Percentiles rank a stretch among this genome's conserved stretches.
These are phyloP conservation scores for Skeletonema tropicum DNA, from an alignment of 108 stramenopile species.

Conservation along the genomic window DNA sequence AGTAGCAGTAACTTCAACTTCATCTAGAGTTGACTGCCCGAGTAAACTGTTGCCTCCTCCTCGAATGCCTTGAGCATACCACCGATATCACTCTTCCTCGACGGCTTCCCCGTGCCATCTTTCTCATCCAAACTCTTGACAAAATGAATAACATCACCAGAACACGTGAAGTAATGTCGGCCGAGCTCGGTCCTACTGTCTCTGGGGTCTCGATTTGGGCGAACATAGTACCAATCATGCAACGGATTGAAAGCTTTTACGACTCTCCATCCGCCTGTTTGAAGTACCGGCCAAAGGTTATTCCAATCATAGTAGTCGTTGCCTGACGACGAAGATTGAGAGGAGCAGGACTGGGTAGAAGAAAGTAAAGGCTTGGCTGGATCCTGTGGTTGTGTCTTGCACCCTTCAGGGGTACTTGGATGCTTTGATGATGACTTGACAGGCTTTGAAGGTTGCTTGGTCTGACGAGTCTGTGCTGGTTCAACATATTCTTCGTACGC, in stretches of 20 bases:
- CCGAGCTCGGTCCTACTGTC: slow-evolving; percentile 23
- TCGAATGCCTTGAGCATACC: slow-evolving; percentile 20
- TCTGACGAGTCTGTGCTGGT: background rate
- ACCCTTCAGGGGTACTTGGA: slow-evolving; percentile 21
- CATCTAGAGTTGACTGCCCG: background rate
- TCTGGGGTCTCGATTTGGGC: slow-evolving; percentile 32
- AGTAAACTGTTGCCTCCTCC: slow-evolving; percentile 27
- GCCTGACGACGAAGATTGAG: background rate
- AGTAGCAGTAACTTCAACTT: background rate
- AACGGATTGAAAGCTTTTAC: slow-evolving; percentile 33
- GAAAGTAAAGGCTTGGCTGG: slow-evolving; percentile 34
- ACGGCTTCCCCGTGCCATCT: background rate
- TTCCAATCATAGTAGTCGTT: slow-evolving; percentile 26
- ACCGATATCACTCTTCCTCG: slow-evolving; percentile 28
- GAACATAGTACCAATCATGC: slow-evolving; percentile 45
- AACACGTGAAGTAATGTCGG: slow-evolving; percentile 23
- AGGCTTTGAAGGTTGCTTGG: background rate
- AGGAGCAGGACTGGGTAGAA: slow-evolving; percentile 17
- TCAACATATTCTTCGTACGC: slow-evolving; percentile 1
- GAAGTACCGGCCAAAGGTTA: slow-evolving; percentile 36
- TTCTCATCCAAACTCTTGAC: slow-evolving; percentile 21
- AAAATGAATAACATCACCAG: slow-evolving; percentile 28
- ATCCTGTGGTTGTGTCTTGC: slow-evolving; percentile 43
- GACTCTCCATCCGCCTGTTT: slow-evolving; percentile 32
- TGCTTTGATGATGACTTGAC: background rate